Conservation (phyloP, 2,329 filamentous ascomycete genomes). For the Alternaria tenuissima region DNA sequence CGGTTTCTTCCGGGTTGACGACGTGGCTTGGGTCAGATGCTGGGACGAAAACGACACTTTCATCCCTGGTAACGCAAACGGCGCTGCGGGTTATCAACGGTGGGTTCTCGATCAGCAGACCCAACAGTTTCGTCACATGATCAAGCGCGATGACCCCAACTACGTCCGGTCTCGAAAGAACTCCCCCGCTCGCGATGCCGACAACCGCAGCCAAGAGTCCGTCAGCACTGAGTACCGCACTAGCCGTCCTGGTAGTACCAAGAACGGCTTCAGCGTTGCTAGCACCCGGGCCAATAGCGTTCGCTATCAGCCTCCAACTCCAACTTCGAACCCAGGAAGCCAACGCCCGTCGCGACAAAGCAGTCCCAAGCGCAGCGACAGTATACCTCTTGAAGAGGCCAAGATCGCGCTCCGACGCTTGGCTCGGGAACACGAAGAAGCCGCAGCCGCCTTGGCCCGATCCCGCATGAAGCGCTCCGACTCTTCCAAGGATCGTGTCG, state of each 20-base stretch:
- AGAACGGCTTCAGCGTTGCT: slow-evolving; percentile 36
- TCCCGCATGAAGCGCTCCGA: slow-evolving; percentile 21
- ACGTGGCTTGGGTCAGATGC: slow-evolving; percentile 60
- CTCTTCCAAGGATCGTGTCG: slow-evolving; percentile 18
- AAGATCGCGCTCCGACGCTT: slow-evolving; percentile 36
- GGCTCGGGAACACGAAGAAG: slow-evolving; percentile 40
- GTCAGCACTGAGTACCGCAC: slow-evolving; percentile 38
- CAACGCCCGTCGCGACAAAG: slow-evolving; percentile 36
- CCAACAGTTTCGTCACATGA: slow-evolving; percentile 50
- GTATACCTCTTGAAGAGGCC: slow-evolving; percentile 42
- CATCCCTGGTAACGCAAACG: slow-evolving; percentile 54
- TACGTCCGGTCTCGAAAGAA: slow-evolving; percentile 37
- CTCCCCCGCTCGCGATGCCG: slow-evolving; percentile 32
- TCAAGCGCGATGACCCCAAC: slow-evolving; percentile 49
- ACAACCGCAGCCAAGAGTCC: slow-evolving; percentile 40
- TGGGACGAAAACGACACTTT: slow-evolving; percentile 61
- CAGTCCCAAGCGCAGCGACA: slow-evolving; percentile 40
- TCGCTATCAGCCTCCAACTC: slow-evolving; percentile 29
- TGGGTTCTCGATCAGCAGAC: slow-evolving; percentile 57
- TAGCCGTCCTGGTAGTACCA: slow-evolving; percentile 32
- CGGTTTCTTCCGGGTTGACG: slow-evolving; percentile 60
- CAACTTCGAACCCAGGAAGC: slow-evolving; percentile 30
- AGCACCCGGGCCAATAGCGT: slow-evolving; percentile 43
- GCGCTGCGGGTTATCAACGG: slow-evolving; percentile 51
- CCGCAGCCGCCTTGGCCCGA: slow-evolving; percentile 24